Percentiles rank a stretch among this genome's conserved stretches.
Conservation (phyloP, 148 eudicot genomes). For the Chenopodium formosanum region DNA sequence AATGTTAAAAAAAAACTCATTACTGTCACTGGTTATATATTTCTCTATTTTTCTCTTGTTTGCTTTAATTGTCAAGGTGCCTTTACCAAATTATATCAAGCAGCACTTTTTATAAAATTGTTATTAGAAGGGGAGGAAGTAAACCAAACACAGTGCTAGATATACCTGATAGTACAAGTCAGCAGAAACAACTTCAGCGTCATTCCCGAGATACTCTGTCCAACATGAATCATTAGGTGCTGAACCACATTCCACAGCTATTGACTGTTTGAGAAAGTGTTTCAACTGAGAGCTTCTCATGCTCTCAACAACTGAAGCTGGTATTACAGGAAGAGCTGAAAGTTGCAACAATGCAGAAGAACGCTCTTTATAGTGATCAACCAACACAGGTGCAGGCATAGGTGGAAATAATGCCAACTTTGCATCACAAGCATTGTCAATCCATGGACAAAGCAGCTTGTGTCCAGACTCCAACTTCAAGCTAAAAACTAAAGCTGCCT, state of each 20-base stretch:
- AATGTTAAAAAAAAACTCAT: neutral
- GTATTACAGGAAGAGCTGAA: constrained; percentile 70
- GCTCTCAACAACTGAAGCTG: constrained; percentile 46
- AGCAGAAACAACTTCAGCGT: constrained; percentile 39
- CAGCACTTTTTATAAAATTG: neutral
- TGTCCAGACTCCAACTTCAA: constrained; percentile 88
- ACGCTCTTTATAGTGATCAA: constrained; percentile 67
- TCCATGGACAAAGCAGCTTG: constrained; percentile 89
- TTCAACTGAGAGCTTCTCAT: constrained; percentile 65
- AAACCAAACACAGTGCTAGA: neutral
- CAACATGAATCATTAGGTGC: constrained; percentile 39
- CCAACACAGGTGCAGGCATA: constrained; percentile 49
- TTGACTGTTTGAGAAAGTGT: constrained; percentile 53
- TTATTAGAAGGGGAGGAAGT: neutral
- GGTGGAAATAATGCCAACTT: constrained; percentile 74
- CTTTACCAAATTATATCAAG: neutral
- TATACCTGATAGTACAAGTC: constrained; percentile 71
- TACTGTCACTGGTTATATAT: neutral
- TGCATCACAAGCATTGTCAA: constrained; percentile 78
- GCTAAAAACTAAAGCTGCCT: constrained; percentile 87
- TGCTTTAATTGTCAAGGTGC: neutral
- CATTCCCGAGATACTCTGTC: constrained; percentile 41
- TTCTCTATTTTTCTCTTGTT: neutral
- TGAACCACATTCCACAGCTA: constrained; percentile 37
- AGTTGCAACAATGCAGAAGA: constrained; percentile 54